phyloP scores from a whole-genome alignment of 2,329 filamentous ascomycete species.

The Penicillium fuscoglaucum region DNA sequence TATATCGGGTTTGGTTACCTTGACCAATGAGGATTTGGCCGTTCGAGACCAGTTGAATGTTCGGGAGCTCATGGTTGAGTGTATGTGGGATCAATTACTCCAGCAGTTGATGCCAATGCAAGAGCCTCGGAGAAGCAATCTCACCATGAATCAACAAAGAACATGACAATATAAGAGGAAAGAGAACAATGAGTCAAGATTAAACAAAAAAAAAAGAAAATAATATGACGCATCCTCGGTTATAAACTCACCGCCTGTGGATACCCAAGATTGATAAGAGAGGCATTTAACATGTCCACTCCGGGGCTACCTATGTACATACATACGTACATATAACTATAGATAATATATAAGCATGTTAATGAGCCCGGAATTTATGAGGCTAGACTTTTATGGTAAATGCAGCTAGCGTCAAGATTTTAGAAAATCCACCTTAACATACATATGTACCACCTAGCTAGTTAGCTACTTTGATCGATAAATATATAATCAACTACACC shows the following conservation, averaged over 20 bases:
- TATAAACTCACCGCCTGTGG: slow-evolving; percentile 13
- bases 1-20: slow-evolving; percentile 24
- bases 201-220: slow-evolving; percentile 7
- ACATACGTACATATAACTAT: too few species aligned
- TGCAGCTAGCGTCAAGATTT: too few species aligned
- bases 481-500: background rate
- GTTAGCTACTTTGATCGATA: background rate
- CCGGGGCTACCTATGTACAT: too few species aligned
- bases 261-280: slow-evolving; percentile 14
- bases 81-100: slow-evolving; percentile 5
- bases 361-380: background rate
- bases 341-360: background rate
- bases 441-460: too few species aligned
- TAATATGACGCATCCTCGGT: slow-evolving; percentile 13
- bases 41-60: slow-evolving; percentile 35
- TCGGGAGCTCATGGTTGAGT: slow-evolving; percentile 38
- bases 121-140: background rate
- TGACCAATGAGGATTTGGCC: slow-evolving; percentile 30
- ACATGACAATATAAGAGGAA: background rate
- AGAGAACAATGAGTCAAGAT: slow-evolving; percentile 2
- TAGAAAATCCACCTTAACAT: too few species aligned
- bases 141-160: slow-evolving; percentile 18
- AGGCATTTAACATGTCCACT: slow-evolving; percentile 2
- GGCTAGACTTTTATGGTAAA: too few species aligned
- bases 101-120: background rate